Evolutionary conservation across 371 early-diverging fungal species (phyloP), one percentile per base, ranked within the genome.

Genomic region (Dinochytrium kinnereticum): DNA sequence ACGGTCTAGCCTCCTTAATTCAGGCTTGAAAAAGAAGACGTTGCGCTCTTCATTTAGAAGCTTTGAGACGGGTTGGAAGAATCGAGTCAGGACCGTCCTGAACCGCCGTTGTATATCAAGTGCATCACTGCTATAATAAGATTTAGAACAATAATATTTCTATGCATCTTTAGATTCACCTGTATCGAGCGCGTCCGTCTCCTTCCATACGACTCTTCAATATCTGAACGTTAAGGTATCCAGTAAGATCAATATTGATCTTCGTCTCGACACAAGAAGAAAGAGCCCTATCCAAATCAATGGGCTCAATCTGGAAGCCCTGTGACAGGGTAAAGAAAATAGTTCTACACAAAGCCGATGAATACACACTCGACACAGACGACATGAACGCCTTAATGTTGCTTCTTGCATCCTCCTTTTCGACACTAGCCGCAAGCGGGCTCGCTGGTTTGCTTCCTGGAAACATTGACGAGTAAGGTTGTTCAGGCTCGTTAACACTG

Each of bases 191-290:
- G 24, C 15, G 24, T 5, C 38, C 66, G 44, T 44, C 26, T 13
- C 40, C 81, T n/a, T 83, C 83, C 0, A 76, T 55, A 0, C 85
- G 70, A 17, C 87, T 89, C n/a, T 28, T 70, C 64, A 36, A 24
- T 31, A 38, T 1, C 78, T 80, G 67, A 76, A 90, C 90, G 72
- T 94, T 93, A 1, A 94, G 72, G 71, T 90, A 92, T 0, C 85
- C 87, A 0, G 94, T 92, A 13, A 94, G 78, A 73, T 93, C 91
- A 65, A 93, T 88, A 64, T 91, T 90, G 36, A 93, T 76, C n/a
- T 82, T 81, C 0, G 87, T 84, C 61, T 90, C 88, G 30, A 86
- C 83, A 73, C 93, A 93, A 26, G 87, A 82, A n/a, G 85, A 84
- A 10, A 90, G 72, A 0, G 90, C 90, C 65, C 85, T 88, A 36